phyloP scores from a whole-genome alignment of 1,139 yeast genomes.

The Fermentozyma sake region DNA sequence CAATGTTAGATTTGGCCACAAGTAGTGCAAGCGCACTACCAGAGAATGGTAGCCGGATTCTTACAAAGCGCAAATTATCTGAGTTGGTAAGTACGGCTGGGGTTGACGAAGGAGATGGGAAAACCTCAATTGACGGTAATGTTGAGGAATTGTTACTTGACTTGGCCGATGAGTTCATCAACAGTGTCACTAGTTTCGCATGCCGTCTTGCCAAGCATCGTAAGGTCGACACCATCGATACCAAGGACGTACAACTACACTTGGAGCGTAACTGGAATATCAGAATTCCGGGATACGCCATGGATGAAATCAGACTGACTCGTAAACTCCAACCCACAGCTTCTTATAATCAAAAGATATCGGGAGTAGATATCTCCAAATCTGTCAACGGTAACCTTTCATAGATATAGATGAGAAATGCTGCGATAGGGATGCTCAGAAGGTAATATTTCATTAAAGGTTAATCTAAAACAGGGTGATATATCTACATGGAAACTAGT shows the following conservation, averaged over 20 bases:
- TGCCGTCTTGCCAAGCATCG: slow-evolving; percentile 94
- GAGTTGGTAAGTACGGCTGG: slow-evolving; percentile 83
- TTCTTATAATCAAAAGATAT: slow-evolving; percentile 40
- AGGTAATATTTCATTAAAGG: too few relatives aligned
- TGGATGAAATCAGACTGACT: slow-evolving; percentile 84
- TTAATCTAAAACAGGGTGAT: too few relatives aligned
- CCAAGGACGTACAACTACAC: slow-evolving; percentile 85
- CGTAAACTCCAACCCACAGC: slow-evolving; percentile 77
- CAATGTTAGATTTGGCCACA: slow-evolving; percentile 70
- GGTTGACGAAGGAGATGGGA: slow-evolving; percentile 82
- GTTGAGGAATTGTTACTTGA: slow-evolving; percentile 89
- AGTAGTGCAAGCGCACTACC: slow-evolving; percentile 34
- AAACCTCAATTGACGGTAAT: slow-evolving; percentile 90
- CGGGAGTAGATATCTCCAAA: slow-evolving; percentile 17
- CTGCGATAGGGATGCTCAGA: too few relatives aligned
- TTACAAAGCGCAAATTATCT: slow-evolving; percentile 81
- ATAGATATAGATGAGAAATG: too few relatives aligned
- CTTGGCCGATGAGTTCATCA: slow-evolving; percentile 92
- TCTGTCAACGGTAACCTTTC: slow-evolving; percentile 16
- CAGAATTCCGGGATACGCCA: slow-evolving; percentile 86
- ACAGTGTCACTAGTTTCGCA: slow-evolving; percentile 86
- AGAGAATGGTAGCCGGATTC: slow-evolving; percentile 66
- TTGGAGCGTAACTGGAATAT: slow-evolving; percentile 95
- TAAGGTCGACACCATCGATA: slow-evolving; percentile 82
- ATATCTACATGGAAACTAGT: too few relatives aligned